A percentile compares a stretch with the other conserved stretches of the same genome.
phyloP scores from a whole-genome alignment of 208 protist genomes.

The Trypanosoma brucei region DNA sequence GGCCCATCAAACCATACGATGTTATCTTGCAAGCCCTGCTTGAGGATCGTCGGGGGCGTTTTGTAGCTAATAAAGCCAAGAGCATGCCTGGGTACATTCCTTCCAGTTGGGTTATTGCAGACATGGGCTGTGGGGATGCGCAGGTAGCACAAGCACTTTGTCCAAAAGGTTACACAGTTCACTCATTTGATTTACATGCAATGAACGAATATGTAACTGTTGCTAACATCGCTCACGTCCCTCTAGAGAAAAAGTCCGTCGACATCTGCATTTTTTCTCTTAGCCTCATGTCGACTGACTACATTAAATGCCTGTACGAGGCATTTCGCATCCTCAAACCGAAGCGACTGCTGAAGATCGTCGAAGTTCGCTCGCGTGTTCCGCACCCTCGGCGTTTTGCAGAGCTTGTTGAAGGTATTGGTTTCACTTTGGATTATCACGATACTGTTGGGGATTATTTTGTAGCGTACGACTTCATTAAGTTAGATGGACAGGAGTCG shows the following conservation, averaged over 20 bases:
- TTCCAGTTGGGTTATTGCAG: constrained; percentile 82
- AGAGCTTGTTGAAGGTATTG: constrained; percentile 75
- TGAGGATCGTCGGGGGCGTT: constrained; percentile 66
- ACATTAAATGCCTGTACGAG: constrained; percentile 88
- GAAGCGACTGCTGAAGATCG: constrained; percentile 85
- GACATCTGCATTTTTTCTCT: constrained; percentile 94
- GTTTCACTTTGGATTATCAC: constrained; percentile 76
- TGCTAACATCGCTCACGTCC: constrained; percentile 86
- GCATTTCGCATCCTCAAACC: constrained; percentile 90
- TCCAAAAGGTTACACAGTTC: constrained; percentile 85
- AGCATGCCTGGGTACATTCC: constrained; percentile 81
- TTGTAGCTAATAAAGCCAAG: constrained; percentile 78
- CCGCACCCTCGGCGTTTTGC: constrained; percentile 71
- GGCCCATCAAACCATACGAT: constrained; percentile 91
- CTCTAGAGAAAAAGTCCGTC: constrained; percentile 64
- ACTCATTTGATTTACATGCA: constrained; percentile 94
- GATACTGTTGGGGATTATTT: constrained; percentile 91
- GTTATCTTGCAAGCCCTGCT: constrained; percentile 83
- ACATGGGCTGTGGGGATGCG: constrained; percentile 95
- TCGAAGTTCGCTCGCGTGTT: constrained; percentile 92
- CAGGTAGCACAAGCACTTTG: constrained; percentile 73
- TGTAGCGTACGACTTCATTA: constrained; percentile 89
- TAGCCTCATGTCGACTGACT: constrained; percentile 95
- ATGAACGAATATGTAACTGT: constrained; percentile 83
- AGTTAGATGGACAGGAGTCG: constrained; percentile 45